These are phyloP conservation scores for Nadsonia commutata DNA, from an alignment of 1,139 yeast genomes.

Conservation along the genomic window DNA sequence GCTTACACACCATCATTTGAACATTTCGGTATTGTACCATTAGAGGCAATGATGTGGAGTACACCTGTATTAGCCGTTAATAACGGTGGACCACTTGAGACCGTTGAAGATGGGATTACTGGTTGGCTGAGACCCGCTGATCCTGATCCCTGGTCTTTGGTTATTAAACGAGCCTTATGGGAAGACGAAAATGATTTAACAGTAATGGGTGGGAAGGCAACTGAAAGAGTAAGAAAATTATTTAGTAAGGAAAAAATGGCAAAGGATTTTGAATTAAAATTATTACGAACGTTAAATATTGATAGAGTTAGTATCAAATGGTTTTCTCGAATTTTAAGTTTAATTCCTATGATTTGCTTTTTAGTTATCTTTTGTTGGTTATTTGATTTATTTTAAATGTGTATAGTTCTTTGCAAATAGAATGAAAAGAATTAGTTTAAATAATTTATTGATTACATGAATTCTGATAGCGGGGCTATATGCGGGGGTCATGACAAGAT, in stretches of 20 bases:
- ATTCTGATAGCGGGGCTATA: no score
- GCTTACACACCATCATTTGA: conserved; percentile 84
- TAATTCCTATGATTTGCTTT: background rate
- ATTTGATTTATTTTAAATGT: no score
- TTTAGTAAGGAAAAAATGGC: background rate
- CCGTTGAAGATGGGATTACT: conserved; percentile 49
- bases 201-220: background rate
- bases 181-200: background rate
- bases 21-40: conserved; percentile 95
- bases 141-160: background rate
- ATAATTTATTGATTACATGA: no score
- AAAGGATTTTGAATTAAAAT: background rate
- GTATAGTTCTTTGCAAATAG: no score
- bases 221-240: background rate
- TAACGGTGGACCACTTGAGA: conserved; percentile 89
- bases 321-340: background rate
- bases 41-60: conserved; percentile 78
- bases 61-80: conserved; percentile 78
- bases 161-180: background rate
- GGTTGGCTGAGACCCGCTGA: conserved; percentile 68
- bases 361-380: background rate
- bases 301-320: background rate
- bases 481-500: no score
- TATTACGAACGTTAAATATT: background rate
- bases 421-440: no score